Evolutionary conservation across 164 flowering plant genomes (phyloP).

Genomic region (Annona squamosa): DNA sequence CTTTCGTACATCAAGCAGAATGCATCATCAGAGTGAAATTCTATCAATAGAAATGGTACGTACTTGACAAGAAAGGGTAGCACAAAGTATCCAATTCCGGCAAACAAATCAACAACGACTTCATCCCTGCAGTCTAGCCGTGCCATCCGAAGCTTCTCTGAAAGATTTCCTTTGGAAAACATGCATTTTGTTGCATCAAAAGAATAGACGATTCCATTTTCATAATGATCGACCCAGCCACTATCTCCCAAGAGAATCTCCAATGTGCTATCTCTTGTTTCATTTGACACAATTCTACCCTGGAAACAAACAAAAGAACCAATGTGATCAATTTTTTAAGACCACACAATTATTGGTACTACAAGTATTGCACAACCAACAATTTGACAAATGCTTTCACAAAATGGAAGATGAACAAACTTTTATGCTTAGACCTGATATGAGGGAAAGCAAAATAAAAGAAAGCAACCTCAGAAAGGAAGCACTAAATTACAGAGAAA

Average conservation of each 20-base stretch:
- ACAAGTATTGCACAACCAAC: neutral
- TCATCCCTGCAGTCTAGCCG: constrained; percentile 59
- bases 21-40: too few species aligned
- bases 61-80: constrained; percentile 92
- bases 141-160: constrained; percentile 89
- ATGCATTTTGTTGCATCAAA: constrained; percentile 94
- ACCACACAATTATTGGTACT: neutral
- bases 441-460: too few species aligned
- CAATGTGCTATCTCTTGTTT: constrained; percentile 84
- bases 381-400: neutral
- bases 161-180: constrained; percentile 96
- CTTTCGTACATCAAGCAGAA: neutral
- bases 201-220: constrained; percentile 87
- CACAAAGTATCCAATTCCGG: constrained; percentile 93
- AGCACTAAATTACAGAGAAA: too few species aligned
- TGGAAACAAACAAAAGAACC: constrained; percentile 19
- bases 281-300: constrained; percentile 80
- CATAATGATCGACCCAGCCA: constrained; percentile 95
- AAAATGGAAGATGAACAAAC: neutral
- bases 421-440: too few species aligned
- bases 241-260: constrained; percentile 86
- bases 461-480: too few species aligned
- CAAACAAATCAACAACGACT: constrained; percentile 82
- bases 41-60: constrained; percentile 1
- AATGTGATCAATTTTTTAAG: constrained; percentile 1